A percentile compares a stretch with the other conserved stretches of the same genome.
phyloP scores from a whole-genome alignment of 768 basidiomycete species.

The Macrolepiota albuminosa region DNA sequence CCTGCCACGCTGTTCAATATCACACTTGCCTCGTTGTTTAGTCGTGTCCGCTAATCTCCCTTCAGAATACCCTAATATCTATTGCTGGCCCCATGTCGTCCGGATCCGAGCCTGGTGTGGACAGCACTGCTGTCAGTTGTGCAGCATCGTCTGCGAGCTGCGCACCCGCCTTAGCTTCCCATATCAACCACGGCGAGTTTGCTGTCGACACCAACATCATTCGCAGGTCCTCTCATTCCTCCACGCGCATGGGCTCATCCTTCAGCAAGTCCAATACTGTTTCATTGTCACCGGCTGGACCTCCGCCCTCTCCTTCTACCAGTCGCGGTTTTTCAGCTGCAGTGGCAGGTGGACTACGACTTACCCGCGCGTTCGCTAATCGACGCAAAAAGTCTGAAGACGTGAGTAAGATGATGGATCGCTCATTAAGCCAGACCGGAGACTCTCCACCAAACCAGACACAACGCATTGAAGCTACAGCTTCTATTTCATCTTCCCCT shows the following conservation, averaged over 20 bases:
- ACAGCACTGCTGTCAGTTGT: slow-evolving; percentile 15
- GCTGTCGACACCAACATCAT: slow-evolving; percentile 12
- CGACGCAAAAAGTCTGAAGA: slow-evolving; percentile 58
- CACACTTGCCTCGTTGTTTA: slow-evolving; percentile 15
- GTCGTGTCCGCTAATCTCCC: slow-evolving; percentile 16
- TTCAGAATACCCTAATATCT: slow-evolving; percentile 22
- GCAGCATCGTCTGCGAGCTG: slow-evolving; percentile 30
- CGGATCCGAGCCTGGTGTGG: slow-evolving; percentile 17
- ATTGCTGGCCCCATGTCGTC: slow-evolving; percentile 16
- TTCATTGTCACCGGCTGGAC: slow-evolving; percentile 12
- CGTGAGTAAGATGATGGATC: slow-evolving; percentile 19
- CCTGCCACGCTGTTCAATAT: slow-evolving; percentile 3
- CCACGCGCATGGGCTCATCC: slow-evolving; percentile 33
- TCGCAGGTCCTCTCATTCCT: slow-evolving; percentile 15
- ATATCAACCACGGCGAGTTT: slow-evolving; percentile 25
- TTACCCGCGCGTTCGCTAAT: slow-evolving; percentile 55
- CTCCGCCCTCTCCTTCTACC: slow-evolving; percentile 20
- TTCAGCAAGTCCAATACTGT: slow-evolving; percentile 23
- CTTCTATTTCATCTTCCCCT: slow-evolving; percentile 22
- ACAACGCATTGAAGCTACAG: slow-evolving; percentile 18
- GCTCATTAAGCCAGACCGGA: slow-evolving; percentile 7
- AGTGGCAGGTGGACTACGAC: slow-evolving; percentile 40
- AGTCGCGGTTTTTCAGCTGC: slow-evolving; percentile 31
- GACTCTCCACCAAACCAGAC: neutral
- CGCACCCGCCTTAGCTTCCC: slow-evolving; percentile 28